phyloP scores from a whole-genome alignment of 1,139 yeast genomes.

The Torulaspora pretoriensis region DNA sequence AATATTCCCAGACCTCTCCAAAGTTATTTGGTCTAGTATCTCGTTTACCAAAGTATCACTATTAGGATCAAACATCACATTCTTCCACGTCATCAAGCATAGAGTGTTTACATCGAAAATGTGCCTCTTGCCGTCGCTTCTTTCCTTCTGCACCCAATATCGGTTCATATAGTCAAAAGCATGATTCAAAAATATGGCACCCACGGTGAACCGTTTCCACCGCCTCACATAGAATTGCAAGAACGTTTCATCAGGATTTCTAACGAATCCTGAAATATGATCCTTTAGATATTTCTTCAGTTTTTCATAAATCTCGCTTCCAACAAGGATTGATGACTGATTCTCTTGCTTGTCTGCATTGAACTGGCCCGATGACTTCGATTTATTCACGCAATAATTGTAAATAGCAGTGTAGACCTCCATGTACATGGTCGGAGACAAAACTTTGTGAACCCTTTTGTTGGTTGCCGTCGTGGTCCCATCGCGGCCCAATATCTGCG shows the following conservation, averaged over 20 bases:
- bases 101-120: constrained; percentile 88
- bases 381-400: constrained; percentile 86
- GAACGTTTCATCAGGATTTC: constrained; percentile 59
- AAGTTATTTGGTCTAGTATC: constrained; percentile 68
- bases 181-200: constrained; percentile 88
- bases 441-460: constrained; percentile 50
- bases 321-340: constrained; percentile 51
- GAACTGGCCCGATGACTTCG: constrained; percentile 47
- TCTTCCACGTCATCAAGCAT: constrained; percentile 84
- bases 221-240: constrained; percentile 79
- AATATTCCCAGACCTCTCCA: constrained; percentile 75
- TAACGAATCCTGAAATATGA: constrained; percentile 51
- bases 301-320: constrained; percentile 81
- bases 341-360: constrained; percentile 33
- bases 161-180: constrained; percentile 94
- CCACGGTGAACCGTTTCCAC: constrained; percentile 87
- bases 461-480: constrained; percentile 17
- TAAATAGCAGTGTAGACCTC: constrained; percentile 79
- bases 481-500: constrained; percentile 58
- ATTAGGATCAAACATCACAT: constrained; percentile 69
- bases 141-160: constrained; percentile 95
- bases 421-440: constrained; percentile 72
- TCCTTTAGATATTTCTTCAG: constrained; percentile 60
- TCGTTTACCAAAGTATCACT: constrained; percentile 59
- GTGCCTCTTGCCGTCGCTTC: constrained; percentile 91